Conservation (phyloP, 2,329 filamentous ascomycete genomes). For the Ophiobolus disseminans region DNA sequence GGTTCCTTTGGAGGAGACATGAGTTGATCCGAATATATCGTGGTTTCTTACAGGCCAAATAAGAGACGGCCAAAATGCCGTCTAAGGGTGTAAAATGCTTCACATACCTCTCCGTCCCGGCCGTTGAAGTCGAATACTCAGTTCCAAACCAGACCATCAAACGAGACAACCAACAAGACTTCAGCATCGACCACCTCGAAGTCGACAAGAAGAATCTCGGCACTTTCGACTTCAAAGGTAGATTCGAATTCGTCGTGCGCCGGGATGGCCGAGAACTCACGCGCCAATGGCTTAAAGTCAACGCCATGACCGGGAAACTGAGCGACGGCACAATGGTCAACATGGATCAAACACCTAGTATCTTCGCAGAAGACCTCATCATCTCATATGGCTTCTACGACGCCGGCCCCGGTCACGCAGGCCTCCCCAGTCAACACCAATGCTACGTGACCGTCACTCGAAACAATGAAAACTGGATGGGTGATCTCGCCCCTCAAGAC, state of each 20-base stretch:
- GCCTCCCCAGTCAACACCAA: slow-evolving; percentile 54
- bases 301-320: slow-evolving; percentile 54
- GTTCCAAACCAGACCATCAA: slow-evolving; percentile 51
- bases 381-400: slow-evolving; percentile 60
- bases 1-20: too few relatives aligned
- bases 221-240: slow-evolving; percentile 54
- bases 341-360: slow-evolving; percentile 39
- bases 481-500: slow-evolving; percentile 49
- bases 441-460: slow-evolving; percentile 54
- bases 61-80: slow-evolving; percentile 30
- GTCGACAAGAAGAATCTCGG: slow-evolving; percentile 55
- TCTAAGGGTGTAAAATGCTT: slow-evolving; percentile 45
- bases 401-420: slow-evolving; percentile 53
- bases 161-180: slow-evolving; percentile 44
- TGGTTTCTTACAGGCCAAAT: too few relatives aligned
- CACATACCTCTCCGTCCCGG: slow-evolving; percentile 46
- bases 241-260: slow-evolving; percentile 53
- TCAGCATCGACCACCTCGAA: slow-evolving; percentile 53
- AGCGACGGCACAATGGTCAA: slow-evolving; percentile 50
- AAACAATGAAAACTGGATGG: slow-evolving; percentile 56
- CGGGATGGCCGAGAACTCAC: slow-evolving; percentile 50
- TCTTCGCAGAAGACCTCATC: slow-evolving; percentile 47
- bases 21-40: too few relatives aligned
- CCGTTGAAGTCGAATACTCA: slow-evolving; percentile 54
- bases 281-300: slow-evolving; percentile 56